Conservation (phyloP, 164 flowering plant species). For the Magnolia officinalis region DNA sequence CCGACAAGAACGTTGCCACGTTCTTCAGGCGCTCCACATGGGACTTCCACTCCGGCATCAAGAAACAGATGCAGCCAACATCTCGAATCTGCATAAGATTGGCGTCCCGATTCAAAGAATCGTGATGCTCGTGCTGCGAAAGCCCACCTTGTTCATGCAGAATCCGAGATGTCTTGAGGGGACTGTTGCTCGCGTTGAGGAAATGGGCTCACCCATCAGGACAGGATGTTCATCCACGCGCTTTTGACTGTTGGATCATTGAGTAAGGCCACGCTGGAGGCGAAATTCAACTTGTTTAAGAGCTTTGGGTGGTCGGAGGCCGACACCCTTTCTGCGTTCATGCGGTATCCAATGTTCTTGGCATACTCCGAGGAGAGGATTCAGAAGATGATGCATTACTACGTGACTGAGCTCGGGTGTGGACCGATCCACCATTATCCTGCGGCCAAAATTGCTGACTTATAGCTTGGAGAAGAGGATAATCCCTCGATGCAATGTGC, state of each 20-base stretch:
- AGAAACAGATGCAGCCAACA: slow-evolving; percentile 3
- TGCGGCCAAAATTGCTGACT: not conserved
- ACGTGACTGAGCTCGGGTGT: slow-evolving; percentile 8
- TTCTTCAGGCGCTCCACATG: too few relatives aligned
- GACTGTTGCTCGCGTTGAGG: slow-evolving; percentile 5
- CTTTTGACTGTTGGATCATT: not conserved
- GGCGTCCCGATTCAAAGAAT: slow-evolving; percentile 14
- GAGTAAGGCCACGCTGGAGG: slow-evolving; percentile 4
- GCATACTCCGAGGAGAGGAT: slow-evolving; percentile 8
- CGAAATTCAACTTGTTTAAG: slow-evolving; percentile 11
- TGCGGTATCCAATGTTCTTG: not conserved
- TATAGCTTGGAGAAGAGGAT: not conserved
- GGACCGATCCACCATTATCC: not conserved
- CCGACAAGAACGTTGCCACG: too few relatives aligned
- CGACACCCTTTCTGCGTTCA: slow-evolving; percentile 7
- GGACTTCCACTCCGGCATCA: too few relatives aligned
- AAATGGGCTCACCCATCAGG: slow-evolving; percentile 15
- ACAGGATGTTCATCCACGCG: slow-evolving; percentile 13
- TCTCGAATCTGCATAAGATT: slow-evolving; percentile 9
- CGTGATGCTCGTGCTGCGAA: not conserved
- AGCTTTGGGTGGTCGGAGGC: slow-evolving; percentile 25
- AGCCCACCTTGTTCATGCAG: slow-evolving; percentile 2
- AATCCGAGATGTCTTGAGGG: not conserved
- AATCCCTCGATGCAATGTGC: not conserved
- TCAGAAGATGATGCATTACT: slow-evolving; percentile 5